Evolutionary conservation across 1,284 basidiomycete genomes (phyloP).

Genomic region (Tranzscheliella williamsii): DNA sequence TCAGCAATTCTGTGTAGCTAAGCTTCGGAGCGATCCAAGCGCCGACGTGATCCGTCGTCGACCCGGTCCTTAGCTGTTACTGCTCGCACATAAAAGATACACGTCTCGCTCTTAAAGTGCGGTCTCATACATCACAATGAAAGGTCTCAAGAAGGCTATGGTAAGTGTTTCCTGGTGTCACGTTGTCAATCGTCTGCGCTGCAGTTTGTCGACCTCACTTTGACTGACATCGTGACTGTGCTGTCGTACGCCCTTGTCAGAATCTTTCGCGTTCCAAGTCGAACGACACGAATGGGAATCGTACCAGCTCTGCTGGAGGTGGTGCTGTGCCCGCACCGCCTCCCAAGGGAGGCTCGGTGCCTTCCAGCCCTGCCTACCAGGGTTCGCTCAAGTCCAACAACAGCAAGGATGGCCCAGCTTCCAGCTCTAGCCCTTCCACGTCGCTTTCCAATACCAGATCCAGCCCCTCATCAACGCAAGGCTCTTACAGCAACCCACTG

Average conservation of each 20-base stretch:
- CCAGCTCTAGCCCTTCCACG: slow-evolving; percentile 41
- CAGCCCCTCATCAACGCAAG: slow-evolving; percentile 8
- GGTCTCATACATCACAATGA: slow-evolving; percentile 41
- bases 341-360: slow-evolving; percentile 49
- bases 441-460: slow-evolving; percentile 31
- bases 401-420: slow-evolving; percentile 22
- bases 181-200: too few species aligned
- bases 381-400: slow-evolving; percentile 44
- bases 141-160: slow-evolving; percentile 61
- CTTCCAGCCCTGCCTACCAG: slow-evolving; percentile 38
- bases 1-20: too few species aligned
- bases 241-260: slow-evolving; percentile 16
- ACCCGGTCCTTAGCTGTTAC: too few species aligned
- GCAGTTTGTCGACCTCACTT: too few species aligned
- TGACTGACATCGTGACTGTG: neutral
- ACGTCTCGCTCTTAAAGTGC: neutral
- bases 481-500: slow-evolving; percentile 9
- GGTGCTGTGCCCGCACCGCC: slow-evolving; percentile 43
- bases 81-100: neutral
- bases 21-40: too few species aligned
- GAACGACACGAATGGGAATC: slow-evolving; percentile 47
- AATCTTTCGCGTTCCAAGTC: slow-evolving; percentile 57
- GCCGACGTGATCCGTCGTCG: too few species aligned
- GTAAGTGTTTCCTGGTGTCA: slow-evolving; percentile 36
- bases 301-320: slow-evolving; percentile 36